phyloP scores from a whole-genome alignment of 2,329 filamentous ascomycete genomes.

The Metarhizium anisopliae region DNA sequence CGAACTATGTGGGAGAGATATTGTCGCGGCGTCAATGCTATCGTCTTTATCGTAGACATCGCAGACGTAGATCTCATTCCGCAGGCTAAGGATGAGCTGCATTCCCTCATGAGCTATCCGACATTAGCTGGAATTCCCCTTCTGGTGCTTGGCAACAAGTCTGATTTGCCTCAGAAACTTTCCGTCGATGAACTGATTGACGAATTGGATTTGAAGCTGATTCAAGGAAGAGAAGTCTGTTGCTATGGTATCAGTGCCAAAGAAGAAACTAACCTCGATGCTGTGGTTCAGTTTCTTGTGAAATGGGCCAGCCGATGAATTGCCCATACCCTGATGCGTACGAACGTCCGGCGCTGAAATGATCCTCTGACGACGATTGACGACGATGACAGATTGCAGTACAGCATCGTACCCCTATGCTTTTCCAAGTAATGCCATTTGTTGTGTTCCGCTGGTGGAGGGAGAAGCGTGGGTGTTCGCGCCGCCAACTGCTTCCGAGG shows the following conservation, averaged over 20 bases:
- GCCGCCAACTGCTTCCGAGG: background rate
- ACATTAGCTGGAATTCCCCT: slow-evolving; percentile 84
- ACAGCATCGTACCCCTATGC: background rate
- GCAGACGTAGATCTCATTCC: slow-evolving; percentile 75
- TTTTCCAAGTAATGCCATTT: background rate
- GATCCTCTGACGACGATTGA: slow-evolving; percentile 7
- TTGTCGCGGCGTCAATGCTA: slow-evolving; percentile 93
- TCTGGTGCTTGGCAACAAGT: slow-evolving; percentile 94
- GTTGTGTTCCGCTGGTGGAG: background rate
- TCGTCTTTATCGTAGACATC: slow-evolving; percentile 97
- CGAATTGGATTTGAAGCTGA: slow-evolving; percentile 77
- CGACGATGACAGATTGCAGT: slow-evolving; percentile 3
- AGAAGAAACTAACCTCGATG: slow-evolving; percentile 96
- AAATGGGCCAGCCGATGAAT: slow-evolving; percentile 69
- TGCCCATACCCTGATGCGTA: background rate
- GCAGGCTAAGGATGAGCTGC: slow-evolving; percentile 84
- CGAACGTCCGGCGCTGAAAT: slow-evolving; percentile 2
- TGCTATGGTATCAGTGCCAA: slow-evolving; percentile 99
- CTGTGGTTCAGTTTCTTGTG: slow-evolving; percentile 93
- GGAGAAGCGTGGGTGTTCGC: background rate
- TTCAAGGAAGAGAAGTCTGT: slow-evolving; percentile 88
- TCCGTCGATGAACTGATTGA: slow-evolving; percentile 95
- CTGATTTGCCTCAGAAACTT: slow-evolving; percentile 82
- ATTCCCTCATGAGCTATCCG: slow-evolving; percentile 76
- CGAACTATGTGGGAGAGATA: slow-evolving; percentile 99